Evolutionary conservation across 495 filamentous ascomycete species (phyloP).

Genomic region (Paragyromitra xinjiangensis): DNA sequence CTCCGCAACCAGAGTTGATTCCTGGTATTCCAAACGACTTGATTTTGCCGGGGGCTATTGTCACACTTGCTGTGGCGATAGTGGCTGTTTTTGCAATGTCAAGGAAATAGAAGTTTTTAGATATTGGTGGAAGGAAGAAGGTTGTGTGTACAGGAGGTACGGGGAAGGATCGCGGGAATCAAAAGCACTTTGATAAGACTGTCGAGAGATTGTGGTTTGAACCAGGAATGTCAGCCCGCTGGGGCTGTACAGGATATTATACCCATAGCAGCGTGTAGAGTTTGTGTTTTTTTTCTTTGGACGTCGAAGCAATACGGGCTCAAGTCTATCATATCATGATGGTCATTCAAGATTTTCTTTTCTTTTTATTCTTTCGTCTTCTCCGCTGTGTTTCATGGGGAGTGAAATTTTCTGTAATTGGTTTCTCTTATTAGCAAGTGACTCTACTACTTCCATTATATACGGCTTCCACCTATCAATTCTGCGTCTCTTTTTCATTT

Average conservation of each 20-base stretch:
- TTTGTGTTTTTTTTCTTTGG: slow-evolving; percentile 26
- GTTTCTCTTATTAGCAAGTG: slow-evolving; percentile 30
- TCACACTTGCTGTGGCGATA: slow-evolving; percentile 93
- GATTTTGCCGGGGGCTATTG: slow-evolving; percentile 90
- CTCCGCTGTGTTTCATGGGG: slow-evolving; percentile 8
- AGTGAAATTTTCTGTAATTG: slow-evolving; percentile 41
- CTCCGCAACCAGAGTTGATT: slow-evolving; percentile 69
- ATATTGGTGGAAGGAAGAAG: not conserved
- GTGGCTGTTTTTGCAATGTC: slow-evolving; percentile 91
- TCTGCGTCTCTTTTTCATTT: slow-evolving; percentile 20
- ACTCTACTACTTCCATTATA: slow-evolving; percentile 22
- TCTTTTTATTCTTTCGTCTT: slow-evolving; percentile 1
- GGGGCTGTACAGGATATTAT: slow-evolving; percentile 43
- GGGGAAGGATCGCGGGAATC: not conserved
- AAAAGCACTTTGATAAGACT: slow-evolving; percentile 28
- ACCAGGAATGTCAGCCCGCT: slow-evolving; percentile 11
- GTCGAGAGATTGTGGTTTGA: slow-evolving; percentile 12
- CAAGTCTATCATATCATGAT: slow-evolving; percentile 17
- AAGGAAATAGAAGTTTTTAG: slow-evolving; percentile 59
- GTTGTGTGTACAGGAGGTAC: slow-evolving; percentile 23
- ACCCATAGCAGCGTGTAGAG: slow-evolving; percentile 46
- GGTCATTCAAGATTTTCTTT: slow-evolving; percentile 28
- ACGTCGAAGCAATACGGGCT: slow-evolving; percentile 9
- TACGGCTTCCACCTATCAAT: slow-evolving; percentile 6
- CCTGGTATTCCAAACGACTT: slow-evolving; percentile 94